Evolutionary conservation across 2,329 filamentous ascomycete genomes (phyloP), one percentile per base, ranked within the genome.

Genomic region (Microsporum canis): DNA sequence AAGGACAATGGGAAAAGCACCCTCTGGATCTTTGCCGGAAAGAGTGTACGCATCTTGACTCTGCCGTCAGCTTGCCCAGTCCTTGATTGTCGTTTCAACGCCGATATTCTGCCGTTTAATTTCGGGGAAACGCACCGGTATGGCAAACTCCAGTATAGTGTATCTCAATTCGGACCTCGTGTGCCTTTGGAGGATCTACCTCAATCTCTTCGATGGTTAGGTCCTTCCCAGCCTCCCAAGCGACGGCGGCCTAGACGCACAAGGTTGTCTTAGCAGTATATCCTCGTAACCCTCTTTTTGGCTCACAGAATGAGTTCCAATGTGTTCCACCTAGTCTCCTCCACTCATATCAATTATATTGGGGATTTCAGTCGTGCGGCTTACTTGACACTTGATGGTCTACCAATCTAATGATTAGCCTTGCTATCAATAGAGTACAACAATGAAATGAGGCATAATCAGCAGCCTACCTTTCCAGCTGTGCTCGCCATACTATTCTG

Each of bases 101-200:
- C 17, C 7, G 43, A 29, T 8, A 29, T 29, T 29, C 8, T 5
- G 5, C 8, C 29, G 10, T 57, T 17, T n/a, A 3, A 39, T 8
- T 34, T 8, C 34, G 45, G 7, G 23, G 27, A 36, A 57, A 71
- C 75, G 68, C 78, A 94, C 89, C 89, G 74, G 92, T 99, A 80
- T 99, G 94, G 82, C 94, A 99, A 74, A 99, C 94, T 77, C 94
- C 94, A 60, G 94, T 99, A 81, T 96, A 95, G 82, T 92, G 87
- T 74, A 97, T 89, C 81, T 97, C 80, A 73, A 99, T 96, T 70
- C 94, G 89, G 72, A 99, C 94, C 80, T 99, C 94, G 78, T 95
- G 84, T 64, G 92, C 91, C 77, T 82, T 86, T 63, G 94, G 94
- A 65, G 92, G 88, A 59, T 82, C 84, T 66, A 99, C 94, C 79